Percentiles rank a stretch among this genome's conserved stretches.
phyloP scores from a whole-genome alignment of 176 grass and related monocot species.

The Aegilops speltoides region DNA sequence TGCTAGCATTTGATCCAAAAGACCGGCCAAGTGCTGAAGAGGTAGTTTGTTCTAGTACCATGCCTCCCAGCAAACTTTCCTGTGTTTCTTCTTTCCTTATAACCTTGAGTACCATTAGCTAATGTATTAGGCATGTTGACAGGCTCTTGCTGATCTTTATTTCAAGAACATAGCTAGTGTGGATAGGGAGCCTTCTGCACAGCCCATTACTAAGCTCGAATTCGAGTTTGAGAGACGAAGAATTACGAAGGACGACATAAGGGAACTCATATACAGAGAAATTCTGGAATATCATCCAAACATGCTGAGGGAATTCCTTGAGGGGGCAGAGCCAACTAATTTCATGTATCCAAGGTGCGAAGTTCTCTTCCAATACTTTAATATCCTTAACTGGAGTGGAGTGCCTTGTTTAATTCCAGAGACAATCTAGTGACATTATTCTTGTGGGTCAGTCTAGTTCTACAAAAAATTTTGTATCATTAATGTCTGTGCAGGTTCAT shows the following conservation, averaged over 20 bases:
- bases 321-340: constrained; percentile 68
- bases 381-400: neutral
- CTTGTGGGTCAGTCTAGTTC: neutral
- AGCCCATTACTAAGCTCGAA: constrained; percentile 82
- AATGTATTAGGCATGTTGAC: constrained; percentile 31
- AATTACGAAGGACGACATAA: constrained; percentile 93
- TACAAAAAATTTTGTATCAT: neutral
- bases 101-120: constrained; percentile 21
- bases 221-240: constrained; percentile 94
- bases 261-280: constrained; percentile 96
- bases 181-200: constrained; percentile 86
- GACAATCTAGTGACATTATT: constrained; percentile 1
- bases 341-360: constrained; percentile 97
- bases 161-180: constrained; percentile 91
- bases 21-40: constrained; percentile 91
- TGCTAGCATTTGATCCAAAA: constrained; percentile 96
- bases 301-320: constrained; percentile 85
- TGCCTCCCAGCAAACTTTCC: neutral
- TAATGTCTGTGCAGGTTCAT: neutral
- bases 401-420: neutral
- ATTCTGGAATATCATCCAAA: constrained; percentile 96
- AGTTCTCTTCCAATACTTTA: neutral
- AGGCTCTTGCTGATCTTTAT: constrained; percentile 97
- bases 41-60: constrained; percentile 39
- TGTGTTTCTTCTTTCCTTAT: neutral